Evolutionary conservation across 352 stramenopile species (phyloP), one percentile per base, ranked within the genome.

Genomic region (Globisporangium heterothallicum): DNA sequence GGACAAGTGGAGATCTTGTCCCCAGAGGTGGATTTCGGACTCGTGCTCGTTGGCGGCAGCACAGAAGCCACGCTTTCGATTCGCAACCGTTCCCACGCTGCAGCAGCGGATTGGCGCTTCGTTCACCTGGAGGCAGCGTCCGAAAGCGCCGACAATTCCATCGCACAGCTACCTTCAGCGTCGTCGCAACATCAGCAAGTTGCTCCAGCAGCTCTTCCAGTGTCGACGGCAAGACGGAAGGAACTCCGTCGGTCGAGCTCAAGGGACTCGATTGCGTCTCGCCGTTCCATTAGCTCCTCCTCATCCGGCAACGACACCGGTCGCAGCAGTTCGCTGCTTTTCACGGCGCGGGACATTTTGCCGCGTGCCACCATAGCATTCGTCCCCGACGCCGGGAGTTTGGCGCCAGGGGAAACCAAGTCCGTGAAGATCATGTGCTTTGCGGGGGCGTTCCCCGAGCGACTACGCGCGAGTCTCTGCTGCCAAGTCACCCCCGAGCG

Each of bases 21-120:
- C 1, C 30, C 55, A 0, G 77, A 92, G 45, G 58, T 92, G 19
- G 78, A 92, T 53, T 92, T 92, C 52, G 82, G 82, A 0, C 66
- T 90, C 26, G 79, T 92, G 2, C 61, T 85, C 4, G 78, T 84
- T 4, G 77, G 78, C 16, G 62, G 69, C 8, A 76, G 64, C 13
- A 64, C 74, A 2, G 68, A 86, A 12, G 40, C 59, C 29, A 61
- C 49, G 34, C 49, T 83, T 24, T 52, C 40, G 8, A 50, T 80
- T 22, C 50, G 55, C 1, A 83, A 83, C 40, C 45, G 48, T 9
- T 65, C 67, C 7, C 40, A n/a, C 13, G 54, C 49, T 25, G 51
- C 71, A 0, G 24, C 52, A 1, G 54, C 73, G 3, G 44, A 75
- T 12, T 89, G 75, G 78, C 55, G 58, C 30, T 67, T 88, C 2